Percentiles rank a stretch among this genome's conserved stretches.
These are phyloP conservation scores for Conoideocrella luteorostrata DNA, from an alignment of 2,329 filamentous ascomycete species.

Conservation along the genomic window DNA sequence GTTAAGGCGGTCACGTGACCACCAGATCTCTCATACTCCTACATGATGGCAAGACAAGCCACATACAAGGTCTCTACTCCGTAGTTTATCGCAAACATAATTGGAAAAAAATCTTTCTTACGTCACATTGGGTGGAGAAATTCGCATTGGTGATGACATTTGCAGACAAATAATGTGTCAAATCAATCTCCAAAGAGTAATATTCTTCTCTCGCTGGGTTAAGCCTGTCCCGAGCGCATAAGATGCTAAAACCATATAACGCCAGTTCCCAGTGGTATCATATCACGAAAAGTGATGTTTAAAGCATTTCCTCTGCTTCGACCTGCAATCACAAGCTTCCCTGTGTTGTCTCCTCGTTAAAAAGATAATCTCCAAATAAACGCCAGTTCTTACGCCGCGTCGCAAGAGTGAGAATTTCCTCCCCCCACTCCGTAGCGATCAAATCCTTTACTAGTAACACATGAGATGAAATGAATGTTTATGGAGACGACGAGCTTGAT, in stretches of 20 bases:
- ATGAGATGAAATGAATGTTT: slow-evolving; percentile 13
- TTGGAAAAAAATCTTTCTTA: neutral
- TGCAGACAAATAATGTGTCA: too few relatives aligned
- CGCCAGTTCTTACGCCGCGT: slow-evolving; percentile 5
- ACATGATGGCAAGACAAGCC: too few relatives aligned
- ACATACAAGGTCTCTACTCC: too few relatives aligned
- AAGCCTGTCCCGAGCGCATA: slow-evolving; percentile 1
- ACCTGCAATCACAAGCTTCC: slow-evolving; percentile 2
- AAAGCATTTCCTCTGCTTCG: slow-evolving; percentile 11
- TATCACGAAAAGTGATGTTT: slow-evolving; percentile 20
- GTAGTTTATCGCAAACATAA: too few relatives aligned
- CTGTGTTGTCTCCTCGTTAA: neutral
- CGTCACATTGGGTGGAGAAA: neutral
- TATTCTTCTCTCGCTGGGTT: slow-evolving; percentile 3
- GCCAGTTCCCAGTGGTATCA: slow-evolving; percentile 31
- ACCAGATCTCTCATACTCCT: neutral
- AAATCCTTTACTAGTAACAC: slow-evolving; percentile 1
- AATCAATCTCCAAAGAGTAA: neutral
- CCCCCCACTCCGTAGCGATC: neutral
- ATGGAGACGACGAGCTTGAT: slow-evolving; percentile 28
- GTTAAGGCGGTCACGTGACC: neutral
- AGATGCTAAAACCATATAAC: slow-evolving; percentile 14
- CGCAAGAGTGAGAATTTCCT: neutral
- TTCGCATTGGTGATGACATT: too few relatives aligned
- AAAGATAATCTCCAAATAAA: slow-evolving; percentile 5